Evolutionary conservation across 805 yeast species (phyloP).

Genomic region (Saccharomycopsis malanga): DNA sequence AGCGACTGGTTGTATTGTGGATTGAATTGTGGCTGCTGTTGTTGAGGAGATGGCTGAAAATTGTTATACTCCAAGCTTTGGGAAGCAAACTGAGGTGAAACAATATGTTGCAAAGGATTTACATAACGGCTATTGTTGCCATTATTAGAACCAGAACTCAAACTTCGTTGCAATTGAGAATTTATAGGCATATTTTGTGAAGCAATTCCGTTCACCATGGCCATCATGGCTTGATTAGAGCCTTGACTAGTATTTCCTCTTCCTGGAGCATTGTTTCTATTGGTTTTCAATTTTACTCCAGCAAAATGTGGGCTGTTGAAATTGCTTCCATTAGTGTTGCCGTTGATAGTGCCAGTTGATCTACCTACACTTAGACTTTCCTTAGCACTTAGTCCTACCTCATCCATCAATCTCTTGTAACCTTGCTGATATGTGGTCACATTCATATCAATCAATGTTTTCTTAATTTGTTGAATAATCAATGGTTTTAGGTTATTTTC

Average conservation of each 20-base stretch:
- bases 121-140: background rate
- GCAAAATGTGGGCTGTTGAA: too few relatives aligned
- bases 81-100: background rate
- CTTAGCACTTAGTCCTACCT: constrained; percentile 58
- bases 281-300: too few relatives aligned
- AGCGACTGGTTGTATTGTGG: background rate
- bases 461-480: constrained; percentile 54
- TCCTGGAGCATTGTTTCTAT: too few relatives aligned
- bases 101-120: background rate
- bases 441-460: constrained; percentile 52
- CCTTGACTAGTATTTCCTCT: too few relatives aligned
- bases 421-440: constrained; percentile 50
- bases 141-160: background rate
- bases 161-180: too few relatives aligned
- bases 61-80: background rate
- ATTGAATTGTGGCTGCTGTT: background rate
- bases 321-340: background rate
- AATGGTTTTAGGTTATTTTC: constrained; percentile 50
- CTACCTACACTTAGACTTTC: background rate
- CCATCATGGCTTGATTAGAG: too few relatives aligned
- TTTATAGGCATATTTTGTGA: too few relatives aligned
- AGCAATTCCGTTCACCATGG: too few relatives aligned
- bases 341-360: background rate
- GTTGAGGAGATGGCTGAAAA: too few relatives aligned
- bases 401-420: constrained; percentile 83